A percentile compares a stretch with the other conserved stretches of the same genome.
phyloP scores from a whole-genome alignment of 208 protist species.

The Wallacemonas collosoma region DNA sequence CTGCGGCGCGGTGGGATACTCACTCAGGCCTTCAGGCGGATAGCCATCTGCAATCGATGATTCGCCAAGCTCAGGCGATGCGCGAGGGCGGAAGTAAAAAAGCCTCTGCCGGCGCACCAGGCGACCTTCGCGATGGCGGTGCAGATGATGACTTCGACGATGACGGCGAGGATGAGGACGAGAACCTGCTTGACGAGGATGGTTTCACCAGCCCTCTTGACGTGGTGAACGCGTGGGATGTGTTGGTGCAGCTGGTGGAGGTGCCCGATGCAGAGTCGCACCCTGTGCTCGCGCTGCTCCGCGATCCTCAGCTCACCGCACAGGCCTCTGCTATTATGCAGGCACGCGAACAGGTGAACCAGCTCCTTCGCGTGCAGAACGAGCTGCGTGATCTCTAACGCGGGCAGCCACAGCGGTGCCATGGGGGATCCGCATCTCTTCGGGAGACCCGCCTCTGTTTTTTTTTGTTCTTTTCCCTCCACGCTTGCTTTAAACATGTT shows the following conservation, averaged over 20 bases:
- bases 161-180: conserved; percentile 52
- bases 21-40: conserved; percentile 21
- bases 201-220: conserved; percentile 79
- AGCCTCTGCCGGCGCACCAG: background rate
- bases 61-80: conserved; percentile 43
- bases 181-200: conserved; percentile 73
- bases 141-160: conserved; percentile 21
- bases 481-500: background rate
- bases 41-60: conserved; percentile 35
- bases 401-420: background rate
- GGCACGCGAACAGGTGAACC: conserved; percentile 26
- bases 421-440: background rate
- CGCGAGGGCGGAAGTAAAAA: conserved; percentile 25
- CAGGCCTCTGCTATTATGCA: conserved; percentile 43
- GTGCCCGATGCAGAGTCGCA: conserved; percentile 18
- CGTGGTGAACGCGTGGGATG: conserved; percentile 57
- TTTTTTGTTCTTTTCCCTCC: background rate
- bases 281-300: conserved; percentile 24
- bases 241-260: conserved; percentile 40
- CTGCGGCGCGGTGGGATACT: conserved; percentile 12
- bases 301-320: conserved; percentile 26
- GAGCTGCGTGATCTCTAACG: background rate
- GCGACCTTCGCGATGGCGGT: conserved; percentile 9
- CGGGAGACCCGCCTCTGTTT: background rate
- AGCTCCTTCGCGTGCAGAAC: background rate